Base-by-base conservation (phyloP, 2,329 filamentous ascomycete species). In the Aspergillus aculeatinus region DNA sequence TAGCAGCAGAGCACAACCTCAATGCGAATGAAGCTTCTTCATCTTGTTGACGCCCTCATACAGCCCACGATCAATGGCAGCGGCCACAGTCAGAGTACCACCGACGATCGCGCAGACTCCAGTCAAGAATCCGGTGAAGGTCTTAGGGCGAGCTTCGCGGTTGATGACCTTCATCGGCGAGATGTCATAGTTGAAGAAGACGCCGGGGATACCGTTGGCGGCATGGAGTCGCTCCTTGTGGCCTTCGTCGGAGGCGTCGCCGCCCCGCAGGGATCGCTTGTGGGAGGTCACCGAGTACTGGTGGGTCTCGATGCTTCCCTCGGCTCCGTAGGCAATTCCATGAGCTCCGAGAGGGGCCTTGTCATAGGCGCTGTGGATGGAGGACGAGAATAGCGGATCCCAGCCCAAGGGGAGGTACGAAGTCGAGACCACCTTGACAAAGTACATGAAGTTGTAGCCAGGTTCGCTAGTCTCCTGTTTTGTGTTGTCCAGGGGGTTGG, bases 121-220 rank as follows among this genome's bases (percentile, higher is more conserved):
- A 1, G 95, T 94, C 60, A 99, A 78, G 82, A 99, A 99, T 19
- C 91, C 91, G 0, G 91, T 87, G 75, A 99, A 96, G 4, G 89
- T 90, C 82, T 98, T 98, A 62, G 88, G 82, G 51, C 91, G 87
- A 67, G 91, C 89, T 80, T 99, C 96, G 58, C 93, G 89, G 81
- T 99, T 99, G 79, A 99, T 90, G 62, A 99, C 94, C 81, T 98
- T 99, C 95, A 99, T 99, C 5, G 95, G 95, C 2, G 94, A 98
- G 76, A 99, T 99, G 70, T 99, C 95, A 70, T 99, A 99, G 66
- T 92, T 96, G 81, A 99, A 98, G 82, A 99, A 99, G 14, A 99
- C 93, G 48, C 95, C 95, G 0, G 95, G 95, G 70, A 99, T 98
- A 66, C 95, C 95, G 62, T 92, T 93, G 57, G 87, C 82, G 2